Base-by-base conservation (phyloP, 2,329 filamentous ascomycete genomes). In the Fusarium liriodendri region DNA sequence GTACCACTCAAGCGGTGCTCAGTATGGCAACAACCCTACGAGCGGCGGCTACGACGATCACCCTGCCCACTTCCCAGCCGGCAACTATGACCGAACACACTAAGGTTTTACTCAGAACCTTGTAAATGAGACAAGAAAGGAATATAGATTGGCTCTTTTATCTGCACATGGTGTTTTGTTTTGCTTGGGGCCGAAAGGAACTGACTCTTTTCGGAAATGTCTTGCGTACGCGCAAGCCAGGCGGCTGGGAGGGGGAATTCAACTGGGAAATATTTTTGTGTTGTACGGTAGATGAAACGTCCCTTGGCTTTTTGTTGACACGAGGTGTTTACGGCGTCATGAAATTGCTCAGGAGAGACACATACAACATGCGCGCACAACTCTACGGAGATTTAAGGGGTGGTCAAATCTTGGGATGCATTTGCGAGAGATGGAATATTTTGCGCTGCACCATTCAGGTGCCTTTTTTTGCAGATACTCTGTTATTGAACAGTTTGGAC, bases 31-130 rank as follows among this genome's bases (percentile, higher is more conserved):
- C 47, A 52, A 32, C 47, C 76, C 63, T 74, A 80, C 57, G 70
- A 79, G 27, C 62, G 72, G 27, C 70, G 78, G 72, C 10, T 79
- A 78, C 20, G 75, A 77, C 42, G 75, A 78, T 71, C 84, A 86
- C 55, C 87, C 88, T 0, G 87, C 83, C 22, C 85, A 87, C 63
- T 92, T 92, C 78, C 90, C 90, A 3, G 80, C 82, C 22, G 90
- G 80, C 38, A 87, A 90, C 78, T 92, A 92, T 78, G 88, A 90
- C 76, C 84, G 88, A 69, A 85, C 83, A 65, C 78, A 83, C 69
- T 83, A 81, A 78, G 33, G 82, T 73, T 76, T 38, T 27, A 55
- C 7, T 0, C 18, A 29, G 14, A n/a, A n/a, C n/a, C 50, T 55
- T 45, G 59, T 67, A 74, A 78, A 69, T 62, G 62, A 70, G 67